A percentile compares a stretch with the other conserved stretches of the same genome.
These are phyloP conservation scores for Astrephomene gubernaculifera DNA, from an alignment of 139 green algal species.

Conservation along the genomic window DNA sequence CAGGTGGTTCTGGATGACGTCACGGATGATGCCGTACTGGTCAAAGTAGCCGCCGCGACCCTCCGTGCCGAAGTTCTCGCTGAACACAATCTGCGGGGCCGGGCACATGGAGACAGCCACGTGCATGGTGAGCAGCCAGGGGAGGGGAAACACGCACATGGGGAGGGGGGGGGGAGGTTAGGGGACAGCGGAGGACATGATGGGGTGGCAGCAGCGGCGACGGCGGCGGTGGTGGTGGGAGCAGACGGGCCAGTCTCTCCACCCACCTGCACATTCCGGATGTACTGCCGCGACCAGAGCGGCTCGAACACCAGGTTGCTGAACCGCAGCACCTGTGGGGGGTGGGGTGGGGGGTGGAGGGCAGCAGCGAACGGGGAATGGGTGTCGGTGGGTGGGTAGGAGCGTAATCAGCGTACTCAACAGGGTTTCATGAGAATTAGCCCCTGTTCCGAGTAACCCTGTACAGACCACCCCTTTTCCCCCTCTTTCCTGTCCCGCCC, in stretches of 20 bases:
- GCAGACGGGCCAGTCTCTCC: neutral
- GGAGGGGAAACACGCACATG: too few species aligned
- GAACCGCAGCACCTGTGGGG: constrained; percentile 91
- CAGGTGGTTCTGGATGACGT: constrained; percentile 99
- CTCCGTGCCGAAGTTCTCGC: constrained; percentile 98
- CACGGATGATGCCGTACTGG: constrained; percentile 98
- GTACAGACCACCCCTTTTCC: too few species aligned
- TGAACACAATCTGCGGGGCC: constrained; percentile 98
- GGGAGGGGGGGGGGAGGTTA: neutral
- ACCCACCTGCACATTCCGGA: constrained; percentile 94
- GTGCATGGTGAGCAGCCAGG: too few species aligned
- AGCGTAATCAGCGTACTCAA: too few species aligned
- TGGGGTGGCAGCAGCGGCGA: neutral
- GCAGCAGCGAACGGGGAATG: too few species aligned
- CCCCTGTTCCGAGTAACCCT: too few species aligned
- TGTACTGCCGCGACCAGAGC: constrained; percentile 96
- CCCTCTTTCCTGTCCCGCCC: neutral
- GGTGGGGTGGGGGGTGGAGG: neutral
- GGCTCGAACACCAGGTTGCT: constrained; percentile 98
- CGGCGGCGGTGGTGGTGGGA: neutral
- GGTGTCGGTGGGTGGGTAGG: too few species aligned
- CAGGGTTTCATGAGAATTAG: too few species aligned
- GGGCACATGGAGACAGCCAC: too few species aligned
- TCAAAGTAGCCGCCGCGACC: constrained; percentile 99
- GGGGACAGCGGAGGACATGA: neutral